Evolutionary conservation across 2,329 filamentous ascomycete species (phyloP), one percentile per base, ranked within the genome.

Genomic region (Kalaharituber pfeilii): DNA sequence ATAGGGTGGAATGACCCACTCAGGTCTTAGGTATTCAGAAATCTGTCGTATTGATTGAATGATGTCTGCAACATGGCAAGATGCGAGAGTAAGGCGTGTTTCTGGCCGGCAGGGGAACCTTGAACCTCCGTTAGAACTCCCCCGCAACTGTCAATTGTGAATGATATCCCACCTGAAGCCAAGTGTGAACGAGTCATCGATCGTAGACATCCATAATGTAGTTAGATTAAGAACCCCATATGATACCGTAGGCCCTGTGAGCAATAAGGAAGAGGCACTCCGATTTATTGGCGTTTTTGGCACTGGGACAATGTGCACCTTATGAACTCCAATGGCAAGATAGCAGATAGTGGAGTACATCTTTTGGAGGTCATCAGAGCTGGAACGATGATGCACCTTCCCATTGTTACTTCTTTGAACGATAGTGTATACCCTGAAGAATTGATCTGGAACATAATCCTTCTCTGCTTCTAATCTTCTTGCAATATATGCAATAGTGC

Each of bases 391-490:
- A 30, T 59, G 70, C 68, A 18, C 72, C 70, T 66, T 80, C 81
- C 50, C 63, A 52, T 59, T 71, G 13, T 13, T 47, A 71, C 11
- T 72, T 68, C n/a, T 75, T 72, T 81, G 76, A 25, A 83, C 78
- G 7, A 82, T 79, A 57, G 80, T 78, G 69, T 81, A 84, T 7
- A 82, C 79, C 57, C 80, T 78, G 69, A 81, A 84, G 65, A 83
- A 84, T 58, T 78, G 76, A 27, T 74, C 70, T 28, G 80, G 77
- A 59, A 83, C 78, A 64, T 84, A 85, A 65, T 85, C 81, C 54
- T 76, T 72, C 58, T 82, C 78, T 55, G 76, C 72, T 63, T 84
- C 80, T 22, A 84, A 69, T 52, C 77, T 73, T 36, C 77, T 71
- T 20, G 77, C 76, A 39, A 79, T 74, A 63, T 81, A 77, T 59